Conservation (phyloP, 371 early-diverging fungal genomes). For the Haplosporangium sp. region DNA sequence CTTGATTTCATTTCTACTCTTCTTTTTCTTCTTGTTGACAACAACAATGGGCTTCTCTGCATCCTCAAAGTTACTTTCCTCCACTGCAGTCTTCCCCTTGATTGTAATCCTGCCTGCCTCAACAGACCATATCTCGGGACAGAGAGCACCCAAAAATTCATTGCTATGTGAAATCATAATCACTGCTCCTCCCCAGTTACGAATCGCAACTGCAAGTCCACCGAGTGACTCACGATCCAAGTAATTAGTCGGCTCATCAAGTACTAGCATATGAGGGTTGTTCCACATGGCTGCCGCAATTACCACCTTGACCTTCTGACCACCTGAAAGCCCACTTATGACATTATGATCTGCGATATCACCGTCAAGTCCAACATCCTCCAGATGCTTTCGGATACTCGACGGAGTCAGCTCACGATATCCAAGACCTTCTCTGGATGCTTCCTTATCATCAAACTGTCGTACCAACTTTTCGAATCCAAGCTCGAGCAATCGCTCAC, state of each 20-base stretch:
- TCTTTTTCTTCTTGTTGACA: slow-evolving; percentile 85
- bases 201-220: slow-evolving; percentile 85
- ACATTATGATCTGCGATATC: slow-evolving; percentile 82
- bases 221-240: slow-evolving; percentile 91
- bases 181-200: slow-evolving; percentile 87
- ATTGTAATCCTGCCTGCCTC: slow-evolving; percentile 68
- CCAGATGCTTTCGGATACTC: slow-evolving; percentile 76
- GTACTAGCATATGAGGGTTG: slow-evolving; percentile 84
- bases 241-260: slow-evolving; percentile 92
- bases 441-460: slow-evolving; percentile 85
- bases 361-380: slow-evolving; percentile 84
- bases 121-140: slow-evolving; percentile 84
- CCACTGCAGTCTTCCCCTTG: slow-evolving; percentile 69
- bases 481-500: slow-evolving; percentile 76
- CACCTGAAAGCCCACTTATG: slow-evolving; percentile 83
- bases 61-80: slow-evolving; percentile 72
- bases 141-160: slow-evolving; percentile 82
- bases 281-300: slow-evolving; percentile 89
- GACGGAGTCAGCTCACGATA: slow-evolving; percentile 76
- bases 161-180: slow-evolving; percentile 91
- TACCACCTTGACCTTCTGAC: slow-evolving; percentile 91
- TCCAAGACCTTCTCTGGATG: slow-evolving; percentile 79
- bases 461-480: slow-evolving; percentile 84
- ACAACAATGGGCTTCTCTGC: slow-evolving; percentile 52
- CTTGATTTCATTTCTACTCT: slow-evolving; percentile 83